Percentiles rank a stretch among this genome's conserved stretches.
Evolutionary conservation across 2,329 filamentous ascomycete species (phyloP).

Genomic region (Chaetomium sp.): DNA sequence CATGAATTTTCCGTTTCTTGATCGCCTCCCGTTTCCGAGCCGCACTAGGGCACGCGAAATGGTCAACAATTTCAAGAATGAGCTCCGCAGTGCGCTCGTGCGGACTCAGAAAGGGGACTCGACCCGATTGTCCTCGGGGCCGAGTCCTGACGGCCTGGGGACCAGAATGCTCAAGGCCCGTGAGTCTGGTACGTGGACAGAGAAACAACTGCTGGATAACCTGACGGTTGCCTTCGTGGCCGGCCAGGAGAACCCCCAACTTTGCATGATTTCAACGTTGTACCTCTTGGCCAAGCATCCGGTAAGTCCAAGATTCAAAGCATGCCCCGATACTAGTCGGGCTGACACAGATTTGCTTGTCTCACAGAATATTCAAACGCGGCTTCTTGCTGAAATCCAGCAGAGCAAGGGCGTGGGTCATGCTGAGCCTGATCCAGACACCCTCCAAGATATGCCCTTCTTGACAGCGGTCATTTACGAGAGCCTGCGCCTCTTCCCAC

Average conservation of each 20-base stretch:
- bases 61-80: slow-evolving; percentile 13
- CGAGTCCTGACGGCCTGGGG: slow-evolving; percentile 5
- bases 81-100: slow-evolving; percentile 9
- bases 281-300: slow-evolving; percentile 18
- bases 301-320: background rate
- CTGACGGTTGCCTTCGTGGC: slow-evolving; percentile 18
- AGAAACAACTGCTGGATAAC: slow-evolving; percentile 17
- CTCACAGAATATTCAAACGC: slow-evolving; percentile 26
- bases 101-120: background rate
- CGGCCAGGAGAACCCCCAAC: slow-evolving; percentile 19
- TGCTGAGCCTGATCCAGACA: slow-evolving; percentile 9
- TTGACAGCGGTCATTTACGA: slow-evolving; percentile 41
- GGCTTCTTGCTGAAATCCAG: slow-evolving; percentile 6
- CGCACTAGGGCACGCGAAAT: slow-evolving; percentile 8
- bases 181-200: slow-evolving; percentile 10
- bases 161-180: slow-evolving; percentile 12
- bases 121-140: background rate
- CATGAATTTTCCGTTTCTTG: slow-evolving; percentile 18
- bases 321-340: too few species aligned
- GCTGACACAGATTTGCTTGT: background rate
- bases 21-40: slow-evolving; percentile 14
- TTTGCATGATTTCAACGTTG: slow-evolving; percentile 19
- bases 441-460: slow-evolving; percentile 32
- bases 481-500: slow-evolving; percentile 41
- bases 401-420: background rate